Evolutionary conservation across 192 early-diverging fungal species (phyloP), one percentile per base, ranked within the genome.

Genomic region (Linnemannia schmuckeri): DNA sequence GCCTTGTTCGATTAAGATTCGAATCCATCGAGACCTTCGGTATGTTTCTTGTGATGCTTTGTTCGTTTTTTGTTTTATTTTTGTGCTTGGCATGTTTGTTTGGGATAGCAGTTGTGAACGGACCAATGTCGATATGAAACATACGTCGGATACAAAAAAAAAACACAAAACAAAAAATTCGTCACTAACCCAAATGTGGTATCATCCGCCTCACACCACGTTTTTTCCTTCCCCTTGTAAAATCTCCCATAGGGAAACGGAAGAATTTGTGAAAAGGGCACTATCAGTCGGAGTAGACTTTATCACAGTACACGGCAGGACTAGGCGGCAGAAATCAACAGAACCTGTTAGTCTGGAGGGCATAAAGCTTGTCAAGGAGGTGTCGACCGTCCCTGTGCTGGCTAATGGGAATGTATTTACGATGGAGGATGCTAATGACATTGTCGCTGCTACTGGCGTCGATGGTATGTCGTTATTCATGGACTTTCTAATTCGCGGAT

Each of bases 261-360:
- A 97, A 42, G 97, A 98, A 81, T 95, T 97, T 85, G 95, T 95
- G 8, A 95, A 92, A 66, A 87, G 95, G 77, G 97, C 96, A 10
- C 94, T 98, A 85, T 90, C 90, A 20, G 95, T 96, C 24, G 98
- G 98, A 35, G 94, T 96, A 4, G 97, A 97, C 76, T 97, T 95
- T 87, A 95, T 97, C 30, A 95, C 96, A 0, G 94, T 98, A 2
- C 98, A 99, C 88, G 98, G 98, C 20, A 92, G 98, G 47, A 98
- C 97, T 2, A 90, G 94, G 61, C 88, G 91, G 71, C 95, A 96
- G 77, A 96, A 95, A 76, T 96, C 92, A 78, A 95, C 94, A 18
- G 96, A 97, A 76, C 93, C 95, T 20, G 94, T 96, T 33, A 94
- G 96, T 82, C 85, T 95, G 79, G 95, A 97, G 47, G 94, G 93